These are phyloP conservation scores for Hibiscus syriacus DNA, from an alignment of 345 rosid genomes.

Conservation along the genomic window DNA sequence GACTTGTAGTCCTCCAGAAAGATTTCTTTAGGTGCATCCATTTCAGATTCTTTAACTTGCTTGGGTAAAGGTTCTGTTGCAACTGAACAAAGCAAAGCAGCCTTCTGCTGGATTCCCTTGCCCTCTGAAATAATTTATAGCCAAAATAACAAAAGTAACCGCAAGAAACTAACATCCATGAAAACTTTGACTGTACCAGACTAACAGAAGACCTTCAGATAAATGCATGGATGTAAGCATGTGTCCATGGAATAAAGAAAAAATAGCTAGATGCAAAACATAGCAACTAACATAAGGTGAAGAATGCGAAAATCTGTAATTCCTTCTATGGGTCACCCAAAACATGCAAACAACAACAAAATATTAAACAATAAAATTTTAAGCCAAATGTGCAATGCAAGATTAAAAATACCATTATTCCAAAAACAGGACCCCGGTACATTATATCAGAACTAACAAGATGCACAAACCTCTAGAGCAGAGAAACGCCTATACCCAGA, in stretches of 20 bases:
- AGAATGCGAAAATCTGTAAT: slow-evolving; percentile 26
- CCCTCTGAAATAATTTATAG: slow-evolving; percentile 40
- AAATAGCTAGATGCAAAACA: background rate
- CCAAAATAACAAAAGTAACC: slow-evolving; percentile 13
- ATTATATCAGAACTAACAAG: background rate
- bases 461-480: slow-evolving; percentile 47
- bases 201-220: background rate
- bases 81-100: slow-evolving; percentile 71
- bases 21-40: slow-evolving; percentile 87
- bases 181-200: too few species aligned
- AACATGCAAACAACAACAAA: background rate
- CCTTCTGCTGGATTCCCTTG: slow-evolving; percentile 40
- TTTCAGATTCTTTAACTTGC: slow-evolving; percentile 53
- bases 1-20: slow-evolving; percentile 86
- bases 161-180: background rate
- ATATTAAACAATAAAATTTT: background rate
- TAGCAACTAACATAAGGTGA: slow-evolving; percentile 37
- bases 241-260: background rate
- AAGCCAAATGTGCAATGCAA: background rate
- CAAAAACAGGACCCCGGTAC: background rate
- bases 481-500: slow-evolving; percentile 35
- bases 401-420: background rate
- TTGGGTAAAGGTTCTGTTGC: slow-evolving; percentile 59
- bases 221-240: too few species aligned
- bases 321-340: slow-evolving; percentile 43